These are phyloP conservation scores for Massariosphaeria phaeospora DNA, from an alignment of 495 filamentous ascomycete genomes.

Conservation along the genomic window DNA sequence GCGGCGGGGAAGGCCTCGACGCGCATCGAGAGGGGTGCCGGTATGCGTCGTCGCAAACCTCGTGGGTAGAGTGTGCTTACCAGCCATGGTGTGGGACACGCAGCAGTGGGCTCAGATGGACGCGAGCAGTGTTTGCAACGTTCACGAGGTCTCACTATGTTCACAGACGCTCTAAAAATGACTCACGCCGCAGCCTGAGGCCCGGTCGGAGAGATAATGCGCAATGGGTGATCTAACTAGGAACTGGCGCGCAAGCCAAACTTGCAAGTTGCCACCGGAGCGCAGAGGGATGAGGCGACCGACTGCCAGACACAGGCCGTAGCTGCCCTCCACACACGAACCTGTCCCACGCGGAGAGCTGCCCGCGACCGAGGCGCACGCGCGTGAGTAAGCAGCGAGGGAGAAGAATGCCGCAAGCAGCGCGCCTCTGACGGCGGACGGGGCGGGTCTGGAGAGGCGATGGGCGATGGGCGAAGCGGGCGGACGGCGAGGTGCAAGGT, in stretches of 20 bases:
- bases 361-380: not conserved
- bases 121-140: constrained; percentile 1
- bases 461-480: not conserved
- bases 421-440: not conserved
- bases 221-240: constrained; percentile 13
- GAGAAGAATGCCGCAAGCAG: not conserved
- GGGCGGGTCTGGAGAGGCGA: not conserved
- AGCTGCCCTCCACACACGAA: constrained; percentile 10
- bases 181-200: not conserved
- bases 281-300: not conserved
- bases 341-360: not conserved
- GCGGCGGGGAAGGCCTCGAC: not conserved
- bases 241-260: constrained; percentile 1
- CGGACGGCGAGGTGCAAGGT: not conserved
- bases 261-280: not conserved
- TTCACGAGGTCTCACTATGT: constrained; percentile 7
- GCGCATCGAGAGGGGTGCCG: not conserved
- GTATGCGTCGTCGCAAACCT: not conserved
- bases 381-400: not conserved
- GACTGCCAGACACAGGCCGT: not conserved
- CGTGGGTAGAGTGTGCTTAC: constrained; percentile 35
- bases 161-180: constrained; percentile 22
- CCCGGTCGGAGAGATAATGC: not conserved
- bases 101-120: constrained; percentile 7
- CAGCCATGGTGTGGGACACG: constrained; percentile 36